These are phyloP conservation scores for Mortierella sp. DNA, from an alignment of 371 early-diverging fungal genomes.

Conservation along the genomic window DNA sequence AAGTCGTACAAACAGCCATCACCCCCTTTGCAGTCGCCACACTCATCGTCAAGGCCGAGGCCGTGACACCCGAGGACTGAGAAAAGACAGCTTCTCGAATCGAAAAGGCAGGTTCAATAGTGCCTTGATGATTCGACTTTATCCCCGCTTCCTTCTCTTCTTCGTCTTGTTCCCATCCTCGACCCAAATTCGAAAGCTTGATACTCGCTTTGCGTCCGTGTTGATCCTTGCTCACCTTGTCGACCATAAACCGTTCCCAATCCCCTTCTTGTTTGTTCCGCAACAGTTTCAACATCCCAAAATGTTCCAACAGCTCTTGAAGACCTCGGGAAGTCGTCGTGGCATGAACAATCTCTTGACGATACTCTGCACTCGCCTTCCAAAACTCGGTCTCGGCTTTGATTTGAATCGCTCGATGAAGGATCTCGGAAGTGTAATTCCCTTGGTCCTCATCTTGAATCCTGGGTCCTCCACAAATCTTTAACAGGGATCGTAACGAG, in stretches of 20 bases:
- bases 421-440: constrained; percentile 40
- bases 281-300: constrained; percentile 35
- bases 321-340: constrained; percentile 25
- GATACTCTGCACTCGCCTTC: constrained; percentile 19
- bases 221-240: constrained; percentile 33
- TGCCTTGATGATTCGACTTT: background rate
- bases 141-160: background rate
- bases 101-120: constrained; percentile 3
- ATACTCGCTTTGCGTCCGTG: constrained; percentile 46
- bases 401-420: constrained; percentile 25
- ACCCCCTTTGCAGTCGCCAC: constrained; percentile 33
- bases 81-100: constrained; percentile 32
- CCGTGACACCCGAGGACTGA: constrained; percentile 40
- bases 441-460: constrained; percentile 22
- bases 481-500: constrained; percentile 22
- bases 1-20: constrained; percentile 27
- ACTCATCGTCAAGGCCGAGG: constrained; percentile 37
- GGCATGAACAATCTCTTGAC: constrained; percentile 12
- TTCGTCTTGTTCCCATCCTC: constrained; percentile 11
- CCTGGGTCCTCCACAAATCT: background rate
- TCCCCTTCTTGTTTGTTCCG: constrained; percentile 26
- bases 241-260: constrained; percentile 41
- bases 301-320: constrained; percentile 37
- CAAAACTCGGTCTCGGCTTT: constrained; percentile 23
- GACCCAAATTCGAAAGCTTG: constrained; percentile 42